Base-by-base conservation (phyloP, 805 yeast species). In the Kodamaea kakaduensis region DNA sequence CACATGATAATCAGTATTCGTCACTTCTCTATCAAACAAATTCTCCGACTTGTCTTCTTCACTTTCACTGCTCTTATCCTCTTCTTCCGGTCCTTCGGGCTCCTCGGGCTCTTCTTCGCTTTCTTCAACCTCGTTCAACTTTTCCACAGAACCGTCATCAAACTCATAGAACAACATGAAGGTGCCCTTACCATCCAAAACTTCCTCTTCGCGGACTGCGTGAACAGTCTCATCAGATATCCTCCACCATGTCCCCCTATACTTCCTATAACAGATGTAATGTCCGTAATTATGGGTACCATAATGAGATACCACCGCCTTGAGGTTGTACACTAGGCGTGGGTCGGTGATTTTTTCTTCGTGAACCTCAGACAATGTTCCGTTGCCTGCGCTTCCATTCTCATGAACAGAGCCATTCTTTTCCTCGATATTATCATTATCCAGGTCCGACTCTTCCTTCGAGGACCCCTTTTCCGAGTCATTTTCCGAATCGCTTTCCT, bases 281-380 rank as follows among this genome's bases (percentile, higher is more conserved):
- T 90, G 98, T n/a, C 98, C 98, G 55, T 87, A 93, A 50, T 90
- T 88, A 50, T 93, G 97, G 1, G 96, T 84, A 32, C 98, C 98
- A 56, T 82, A 89, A 58, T 90, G 98, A 1, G 90, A 80, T 29
- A 90, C 84, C 1, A 85, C 93, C 1, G 96, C 85, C 52, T 84
- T 84, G 42, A 90, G 69, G 25, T 78, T 71, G 56, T 90, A 90
- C 3, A 71, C n/a, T n/a, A n/a, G n/a, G n/a, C n/a, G n/a, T n/a
- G n/a, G n/a, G n/a, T n/a, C n/a, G n/a, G n/a, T n/a, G n/a, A n/a
- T n/a, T n/a, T n/a, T n/a, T n/a, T n/a, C n/a, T n/a, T n/a, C n/a
- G n/a, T n/a, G n/a, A n/a, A n/a, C n/a, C n/a, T n/a, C n/a, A n/a
- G n/a, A n/a, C n/a, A n/a, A n/a, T n/a, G n/a, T n/a, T n/a, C n/a